Percentiles rank a stretch among this genome's conserved stretches.
Evolutionary conservation across 495 filamentous ascomycete species (phyloP).

Genomic region (Xylaria scruposa): DNA sequence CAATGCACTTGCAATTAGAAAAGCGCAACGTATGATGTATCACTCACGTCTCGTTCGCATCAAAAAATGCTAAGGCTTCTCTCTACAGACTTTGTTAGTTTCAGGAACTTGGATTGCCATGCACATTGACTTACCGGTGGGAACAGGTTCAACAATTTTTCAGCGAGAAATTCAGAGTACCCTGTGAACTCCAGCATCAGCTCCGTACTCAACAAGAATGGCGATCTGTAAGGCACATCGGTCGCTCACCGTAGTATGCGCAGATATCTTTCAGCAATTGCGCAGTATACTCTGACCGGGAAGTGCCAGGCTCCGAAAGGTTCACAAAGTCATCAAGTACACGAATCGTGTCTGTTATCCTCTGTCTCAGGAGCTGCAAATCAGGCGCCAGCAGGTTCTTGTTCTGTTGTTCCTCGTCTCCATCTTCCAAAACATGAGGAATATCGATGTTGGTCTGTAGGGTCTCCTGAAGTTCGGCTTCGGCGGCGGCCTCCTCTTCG

Average conservation of each 20-base stretch:
- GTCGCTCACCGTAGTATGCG: constrained; percentile 71
- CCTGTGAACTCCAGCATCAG: constrained; percentile 65
- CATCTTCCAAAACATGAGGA: constrained; percentile 70
- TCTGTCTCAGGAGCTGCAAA: constrained; percentile 84
- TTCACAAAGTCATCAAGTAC: constrained; percentile 87
- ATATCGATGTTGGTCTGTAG: constrained; percentile 92
- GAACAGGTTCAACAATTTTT: constrained; percentile 90
- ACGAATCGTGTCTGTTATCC: constrained; percentile 92
- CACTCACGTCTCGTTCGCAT: constrained; percentile 83
- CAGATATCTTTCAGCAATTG: constrained; percentile 92
- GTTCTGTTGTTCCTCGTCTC: constrained; percentile 53
- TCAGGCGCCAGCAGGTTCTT: constrained; percentile 76
- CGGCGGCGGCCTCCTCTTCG: constrained; percentile 75
- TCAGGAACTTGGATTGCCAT: background rate
- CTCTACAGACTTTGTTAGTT: constrained; percentile 41
- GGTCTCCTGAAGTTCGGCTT: constrained; percentile 82
- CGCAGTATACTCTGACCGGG: constrained; percentile 83
- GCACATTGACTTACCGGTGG: constrained; percentile 57
- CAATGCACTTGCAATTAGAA: constrained; percentile 45
- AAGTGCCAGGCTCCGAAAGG: constrained; percentile 75
- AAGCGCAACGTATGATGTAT: background rate
- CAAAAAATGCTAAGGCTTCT: constrained; percentile 98
- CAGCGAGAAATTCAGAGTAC: constrained; percentile 82
- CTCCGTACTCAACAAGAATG: background rate
- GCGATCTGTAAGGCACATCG: background rate